Conservation (phyloP, 2,329 filamentous ascomycete genomes). For the Parafenestella ontariensis region DNA sequence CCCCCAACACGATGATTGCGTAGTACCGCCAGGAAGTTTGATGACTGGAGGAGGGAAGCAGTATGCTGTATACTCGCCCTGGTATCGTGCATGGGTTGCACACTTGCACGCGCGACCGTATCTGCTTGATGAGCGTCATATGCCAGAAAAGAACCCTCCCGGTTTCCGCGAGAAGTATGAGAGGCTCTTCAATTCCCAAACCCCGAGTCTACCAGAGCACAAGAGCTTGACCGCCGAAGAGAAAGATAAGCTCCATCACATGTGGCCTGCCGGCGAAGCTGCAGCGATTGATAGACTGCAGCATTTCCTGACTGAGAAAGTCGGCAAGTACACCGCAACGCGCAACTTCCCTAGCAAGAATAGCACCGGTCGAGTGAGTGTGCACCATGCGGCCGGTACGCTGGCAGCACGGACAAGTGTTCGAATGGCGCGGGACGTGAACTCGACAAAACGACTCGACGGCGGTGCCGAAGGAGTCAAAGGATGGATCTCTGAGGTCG, state of each 20-base stretch:
- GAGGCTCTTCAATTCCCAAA: slow-evolving; percentile 37
- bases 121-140: slow-evolving; percentile 67
- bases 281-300: slow-evolving; percentile 52
- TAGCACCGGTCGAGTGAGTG: slow-evolving; percentile 50
- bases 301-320: slow-evolving; percentile 56
- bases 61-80: slow-evolving; percentile 84
- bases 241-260: slow-evolving; percentile 47
- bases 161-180: slow-evolving; percentile 57
- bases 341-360: slow-evolving; percentile 53
- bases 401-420: slow-evolving; percentile 55
- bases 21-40: slow-evolving; percentile 77
- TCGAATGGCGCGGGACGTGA: slow-evolving; percentile 60
- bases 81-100: slow-evolving; percentile 78
- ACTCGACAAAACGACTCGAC: slow-evolving; percentile 61
- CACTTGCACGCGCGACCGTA: slow-evolving; percentile 74
- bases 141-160: slow-evolving; percentile 63
- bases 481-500: slow-evolving; percentile 60
- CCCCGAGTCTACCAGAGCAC: slow-evolving; percentile 62
- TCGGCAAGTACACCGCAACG: slow-evolving; percentile 49
- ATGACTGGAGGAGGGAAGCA: slow-evolving; percentile 74
- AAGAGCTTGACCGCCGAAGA: slow-evolving; percentile 62
- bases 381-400: slow-evolving; percentile 55
- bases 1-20: slow-evolving; percentile 81
- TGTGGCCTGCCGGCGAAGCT: slow-evolving; percentile 56
- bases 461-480: slow-evolving; percentile 51